A percentile compares a stretch with the other conserved stretches of the same genome.
phyloP scores from a whole-genome alignment of 768 basidiomycete species.

The Guyanaporus albipodus region DNA sequence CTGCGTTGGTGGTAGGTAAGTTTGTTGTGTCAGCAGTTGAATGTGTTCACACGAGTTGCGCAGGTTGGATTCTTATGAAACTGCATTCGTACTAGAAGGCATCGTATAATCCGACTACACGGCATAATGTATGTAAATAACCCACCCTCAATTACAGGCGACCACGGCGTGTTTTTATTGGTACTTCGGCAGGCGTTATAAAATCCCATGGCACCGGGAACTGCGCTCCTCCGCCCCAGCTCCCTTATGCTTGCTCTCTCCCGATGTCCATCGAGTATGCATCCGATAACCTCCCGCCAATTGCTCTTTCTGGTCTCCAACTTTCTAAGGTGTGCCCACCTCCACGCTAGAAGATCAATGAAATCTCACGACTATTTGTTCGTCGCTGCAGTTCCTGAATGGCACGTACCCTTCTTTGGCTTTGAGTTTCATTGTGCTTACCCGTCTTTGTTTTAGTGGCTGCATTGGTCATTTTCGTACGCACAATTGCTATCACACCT shows the following conservation, averaged over 20 bases:
- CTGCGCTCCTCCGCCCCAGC: neutral
- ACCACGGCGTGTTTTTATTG: too few relatives aligned
- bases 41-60: too few relatives aligned
- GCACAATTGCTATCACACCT: neutral
- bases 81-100: too few relatives aligned
- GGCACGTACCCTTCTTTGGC: slow-evolving; percentile 4
- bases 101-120: too few relatives aligned
- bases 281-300: slow-evolving; percentile 2
- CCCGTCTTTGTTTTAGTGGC: slow-evolving; percentile 10
- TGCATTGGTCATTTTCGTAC: slow-evolving; percentile 16
- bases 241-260: neutral
- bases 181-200: too few relatives aligned
- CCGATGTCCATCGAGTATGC: slow-evolving; percentile 5
- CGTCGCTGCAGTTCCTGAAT: slow-evolving; percentile 16
- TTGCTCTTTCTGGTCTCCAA: slow-evolving; percentile 16
- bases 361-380: neutral
- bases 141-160: too few relatives aligned
- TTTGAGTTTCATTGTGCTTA: neutral
- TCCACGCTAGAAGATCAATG: neutral
- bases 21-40: too few relatives aligned
- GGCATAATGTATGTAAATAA: too few relatives aligned
- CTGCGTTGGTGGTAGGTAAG: too few relatives aligned
- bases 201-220: neutral
- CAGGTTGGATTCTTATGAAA: too few relatives aligned
- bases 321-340: slow-evolving; percentile 16